Evolutionary conservation across 1,284 basidiomycete genomes (phyloP).

Genomic region (Pholiota adiposa): DNA sequence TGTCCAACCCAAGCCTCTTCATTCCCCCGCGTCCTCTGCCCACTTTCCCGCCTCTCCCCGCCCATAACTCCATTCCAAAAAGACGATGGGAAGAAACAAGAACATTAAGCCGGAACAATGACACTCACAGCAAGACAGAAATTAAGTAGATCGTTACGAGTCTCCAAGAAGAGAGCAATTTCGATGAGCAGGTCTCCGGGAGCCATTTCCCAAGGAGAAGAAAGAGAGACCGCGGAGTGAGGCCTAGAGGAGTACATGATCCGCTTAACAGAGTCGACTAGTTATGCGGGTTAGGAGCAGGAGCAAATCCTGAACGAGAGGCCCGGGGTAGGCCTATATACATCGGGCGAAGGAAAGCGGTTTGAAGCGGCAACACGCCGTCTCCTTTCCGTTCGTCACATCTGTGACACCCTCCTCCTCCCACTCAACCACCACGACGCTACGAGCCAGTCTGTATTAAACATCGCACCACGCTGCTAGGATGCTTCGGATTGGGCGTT

Average conservation of each 20-base stretch:
- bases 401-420: neutral
- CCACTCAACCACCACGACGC: neutral
- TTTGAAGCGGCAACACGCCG: neutral
- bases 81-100: neutral
- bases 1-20: too few species aligned
- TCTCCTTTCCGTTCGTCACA: neutral
- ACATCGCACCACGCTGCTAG: neutral
- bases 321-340: neutral
- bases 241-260: neutral
- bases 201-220: conserved; percentile 28
- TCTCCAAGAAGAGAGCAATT: conserved; percentile 56
- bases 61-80: neutral
- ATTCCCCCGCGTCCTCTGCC: neutral
- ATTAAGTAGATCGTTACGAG: conserved; percentile 55
- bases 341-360: neutral
- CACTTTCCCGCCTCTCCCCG: neutral
- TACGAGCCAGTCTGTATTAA: neutral
- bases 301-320: neutral
- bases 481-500: neutral
- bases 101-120: neutral
- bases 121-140: conserved; percentile 59
- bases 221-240: conserved; percentile 2
- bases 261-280: neutral
- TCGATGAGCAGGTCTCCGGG: conserved; percentile 70
- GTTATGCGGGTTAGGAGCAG: conserved; percentile 2